These are phyloP conservation scores for Emmonsia crescens DNA, from an alignment of 2,329 filamentous ascomycete species.

Conservation along the genomic window DNA sequence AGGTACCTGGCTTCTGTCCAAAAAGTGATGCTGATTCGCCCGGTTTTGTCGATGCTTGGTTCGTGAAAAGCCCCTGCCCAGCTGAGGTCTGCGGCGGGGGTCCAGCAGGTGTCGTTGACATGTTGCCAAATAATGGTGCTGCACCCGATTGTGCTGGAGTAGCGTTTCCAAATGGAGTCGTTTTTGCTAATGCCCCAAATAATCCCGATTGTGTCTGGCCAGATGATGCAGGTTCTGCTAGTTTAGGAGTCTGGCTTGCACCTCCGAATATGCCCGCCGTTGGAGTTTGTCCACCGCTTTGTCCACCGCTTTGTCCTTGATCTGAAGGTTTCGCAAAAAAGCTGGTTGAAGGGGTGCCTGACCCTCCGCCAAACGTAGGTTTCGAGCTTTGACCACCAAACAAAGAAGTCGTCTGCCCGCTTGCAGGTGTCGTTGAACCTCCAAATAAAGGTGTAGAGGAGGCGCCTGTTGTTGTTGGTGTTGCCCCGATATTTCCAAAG, in stretches of 20 bases:
- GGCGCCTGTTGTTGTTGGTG: constrained; percentile 2
- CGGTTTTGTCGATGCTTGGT: constrained; percentile 19
- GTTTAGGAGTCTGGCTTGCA: constrained; percentile 28
- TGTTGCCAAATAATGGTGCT: constrained; percentile 27
- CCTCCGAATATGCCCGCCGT: constrained; percentile 20
- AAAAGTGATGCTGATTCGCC: constrained; percentile 11
- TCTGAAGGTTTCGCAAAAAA: constrained; percentile 25
- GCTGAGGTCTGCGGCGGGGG: constrained; percentile 32
- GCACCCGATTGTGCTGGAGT: constrained; percentile 29
- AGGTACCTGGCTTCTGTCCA: not conserved
- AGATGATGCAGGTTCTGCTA: constrained; percentile 23
- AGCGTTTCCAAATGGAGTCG: constrained; percentile 22
- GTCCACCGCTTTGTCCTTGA: constrained; percentile 17
- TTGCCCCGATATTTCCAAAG: constrained; percentile 13
- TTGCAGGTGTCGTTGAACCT: not conserved
- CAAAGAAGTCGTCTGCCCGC: constrained; percentile 6
- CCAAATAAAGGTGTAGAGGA: constrained; percentile 7
- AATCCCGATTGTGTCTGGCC: constrained; percentile 23
- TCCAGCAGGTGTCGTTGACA: constrained; percentile 42
- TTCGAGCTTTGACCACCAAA: constrained; percentile 7
- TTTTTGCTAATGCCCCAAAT: constrained; percentile 24
- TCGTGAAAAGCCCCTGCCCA: constrained; percentile 20
- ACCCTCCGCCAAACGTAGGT: constrained; percentile 6
- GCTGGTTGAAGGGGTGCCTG: constrained; percentile 15
- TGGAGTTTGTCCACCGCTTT: constrained; percentile 17